Conservation (phyloP, 2,329 filamentous ascomycete species). For the Fusarium verrucosum region DNA sequence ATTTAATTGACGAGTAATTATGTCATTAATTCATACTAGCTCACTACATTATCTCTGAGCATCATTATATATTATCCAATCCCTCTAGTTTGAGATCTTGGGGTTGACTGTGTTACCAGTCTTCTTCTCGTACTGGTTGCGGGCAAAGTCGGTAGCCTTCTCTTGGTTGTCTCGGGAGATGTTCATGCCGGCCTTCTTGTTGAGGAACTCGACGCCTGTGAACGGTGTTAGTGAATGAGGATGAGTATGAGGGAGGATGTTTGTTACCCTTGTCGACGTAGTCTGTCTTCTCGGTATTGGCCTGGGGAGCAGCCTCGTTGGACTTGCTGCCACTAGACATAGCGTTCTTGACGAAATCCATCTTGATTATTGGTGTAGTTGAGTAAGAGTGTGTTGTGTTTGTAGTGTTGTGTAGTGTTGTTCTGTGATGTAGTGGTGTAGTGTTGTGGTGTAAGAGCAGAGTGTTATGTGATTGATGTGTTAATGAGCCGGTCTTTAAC, state of each 20-base stretch:
- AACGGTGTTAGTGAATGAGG: background rate
- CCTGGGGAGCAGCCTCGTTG: slow-evolving; percentile 21
- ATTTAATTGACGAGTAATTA: background rate
- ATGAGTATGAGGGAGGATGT: background rate
- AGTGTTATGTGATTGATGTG: background rate
- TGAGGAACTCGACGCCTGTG: slow-evolving; percentile 44
- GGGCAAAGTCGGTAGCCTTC: slow-evolving; percentile 53
- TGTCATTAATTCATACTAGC: slow-evolving; percentile 31
- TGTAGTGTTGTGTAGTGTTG: background rate
- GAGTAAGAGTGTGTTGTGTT: too few relatives aligned
- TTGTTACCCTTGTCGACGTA: slow-evolving; percentile 54
- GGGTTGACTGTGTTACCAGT: slow-evolving; percentile 43
- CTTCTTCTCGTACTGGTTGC: slow-evolving; percentile 49
- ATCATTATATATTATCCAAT: slow-evolving; percentile 15
- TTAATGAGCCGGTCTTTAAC: background rate
- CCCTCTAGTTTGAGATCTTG: slow-evolving; percentile 51
- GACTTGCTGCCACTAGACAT: slow-evolving; percentile 30
- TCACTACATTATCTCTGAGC: slow-evolving; percentile 20
- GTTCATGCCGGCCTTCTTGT: slow-evolving; percentile 51
- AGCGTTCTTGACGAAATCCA: slow-evolving; percentile 51
- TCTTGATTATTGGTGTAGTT: slow-evolving; percentile 34
- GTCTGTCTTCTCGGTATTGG: slow-evolving; percentile 40
- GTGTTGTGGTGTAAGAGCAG: background rate
- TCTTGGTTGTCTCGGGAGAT: slow-evolving; percentile 49
- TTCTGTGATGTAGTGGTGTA: background rate